Conservation (phyloP, 331 rosid genomes). For the Quercus phellos region DNA sequence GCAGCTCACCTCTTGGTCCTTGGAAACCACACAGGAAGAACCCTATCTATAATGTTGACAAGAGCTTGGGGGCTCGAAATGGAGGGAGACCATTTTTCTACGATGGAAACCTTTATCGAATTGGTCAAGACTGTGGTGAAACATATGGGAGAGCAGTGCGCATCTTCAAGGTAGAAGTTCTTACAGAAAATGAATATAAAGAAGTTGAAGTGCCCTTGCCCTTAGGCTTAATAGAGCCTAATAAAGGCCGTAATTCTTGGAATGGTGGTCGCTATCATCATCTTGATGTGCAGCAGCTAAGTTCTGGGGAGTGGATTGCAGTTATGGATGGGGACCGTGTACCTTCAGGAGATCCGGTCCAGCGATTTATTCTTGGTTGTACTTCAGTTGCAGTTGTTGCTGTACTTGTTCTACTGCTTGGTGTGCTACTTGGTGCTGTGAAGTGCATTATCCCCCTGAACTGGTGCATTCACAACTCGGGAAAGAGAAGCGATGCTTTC, state of each 20-base stretch:
- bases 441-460: constrained; percentile 79
- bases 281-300: constrained; percentile 75
- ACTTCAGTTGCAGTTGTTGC: constrained; percentile 63
- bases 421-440: constrained; percentile 77
- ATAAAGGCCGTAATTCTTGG: constrained; percentile 89
- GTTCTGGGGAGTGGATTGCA: constrained; percentile 84
- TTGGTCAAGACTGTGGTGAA: constrained; percentile 91
- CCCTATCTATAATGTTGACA: constrained; percentile 66
- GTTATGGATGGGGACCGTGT: constrained; percentile 97
- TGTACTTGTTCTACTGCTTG: constrained; percentile 58
- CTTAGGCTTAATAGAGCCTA: constrained; percentile 56
- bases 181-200: constrained; percentile 55
- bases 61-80: constrained; percentile 89
- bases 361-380: constrained; percentile 72
- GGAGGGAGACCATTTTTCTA: constrained; percentile 94
- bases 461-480: constrained; percentile 56
- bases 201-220: constrained; percentile 79
- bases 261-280: constrained; percentile 94
- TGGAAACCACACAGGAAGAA: constrained; percentile 83
- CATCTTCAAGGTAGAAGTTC: constrained; percentile 75
- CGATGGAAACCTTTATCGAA: constrained; percentile 70
- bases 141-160: constrained; percentile 78
- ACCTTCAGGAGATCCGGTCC: constrained; percentile 79
- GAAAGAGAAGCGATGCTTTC: constrained; percentile 49
- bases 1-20: constrained; percentile 86